Evolutionary conservation across 2,329 filamentous ascomycete species (phyloP), one percentile per base, ranked within the genome.

Genomic region (Sporothrix inflata): DNA sequence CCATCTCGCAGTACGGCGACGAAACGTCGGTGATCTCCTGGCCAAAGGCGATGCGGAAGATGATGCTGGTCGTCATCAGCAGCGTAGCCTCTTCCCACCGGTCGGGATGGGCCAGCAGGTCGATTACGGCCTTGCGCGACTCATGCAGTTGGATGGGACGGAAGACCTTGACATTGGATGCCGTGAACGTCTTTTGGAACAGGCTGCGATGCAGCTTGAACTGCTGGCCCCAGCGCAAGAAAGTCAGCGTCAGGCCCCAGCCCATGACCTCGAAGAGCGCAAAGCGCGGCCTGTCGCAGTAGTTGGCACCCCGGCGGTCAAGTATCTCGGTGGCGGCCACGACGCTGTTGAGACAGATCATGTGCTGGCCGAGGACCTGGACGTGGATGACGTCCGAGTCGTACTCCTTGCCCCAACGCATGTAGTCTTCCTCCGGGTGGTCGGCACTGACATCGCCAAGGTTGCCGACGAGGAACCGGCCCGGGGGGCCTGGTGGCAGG

Each of bases 361-460:
- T 76, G 40, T 80, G 78, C 63, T 81, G 80, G n/a, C 79, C 81
- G 40, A 82, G 77, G 40, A 82, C 77, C 69, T 79, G 78, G 70
- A 81, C 75, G 70, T 80, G 70, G 16, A 75, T 38, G 24, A 82
- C 72, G 19, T 82, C 74, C 70, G 79, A 75, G 66, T 74, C 74
- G 67, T 71, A 74, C 34, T 74, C 69, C 21, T 72, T 69, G 34
- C 73, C 70, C 73, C 73, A 74, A 19, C 73, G 70, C 45, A 75
- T 73, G 53, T 73, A 74, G 72, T 73, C 74, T 40, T 71, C 60
- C 55, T 75, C 95, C 30, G 96, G 95, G 80, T 98, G 96, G 78
- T 94, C 89, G 60, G 94, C 94, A 78, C 98, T 98, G 53, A 95
- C 95, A 78, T 95, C 91, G 72, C 98, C 95, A 77, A 99, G 97